phyloP scores from a whole-genome alignment of 495 filamentous ascomycete species.

The Aspergillus nanangensis region DNA sequence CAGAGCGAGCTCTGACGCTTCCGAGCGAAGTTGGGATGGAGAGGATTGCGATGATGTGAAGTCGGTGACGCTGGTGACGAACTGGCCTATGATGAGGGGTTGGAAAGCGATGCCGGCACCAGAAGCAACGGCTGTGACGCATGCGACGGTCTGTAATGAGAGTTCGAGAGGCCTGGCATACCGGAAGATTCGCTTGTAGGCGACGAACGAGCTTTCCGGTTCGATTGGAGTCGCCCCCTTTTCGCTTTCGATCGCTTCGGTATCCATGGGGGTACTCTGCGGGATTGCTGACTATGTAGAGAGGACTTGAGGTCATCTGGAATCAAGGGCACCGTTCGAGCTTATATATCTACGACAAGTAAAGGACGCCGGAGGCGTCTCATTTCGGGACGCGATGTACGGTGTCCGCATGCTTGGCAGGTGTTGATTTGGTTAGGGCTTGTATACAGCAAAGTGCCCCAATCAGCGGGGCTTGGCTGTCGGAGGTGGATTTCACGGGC shows the following conservation, averaged over 20 bases:
- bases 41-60: conserved; percentile 1
- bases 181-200: conserved; percentile 1
- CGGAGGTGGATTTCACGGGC: background rate
- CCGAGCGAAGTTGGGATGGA: conserved; percentile 6
- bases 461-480: background rate
- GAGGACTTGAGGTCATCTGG: background rate
- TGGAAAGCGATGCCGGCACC: background rate
- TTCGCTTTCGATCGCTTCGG: conserved; percentile 1
- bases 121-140: background rate
- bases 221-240: background rate
- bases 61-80: background rate
- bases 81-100: conserved; percentile 1
- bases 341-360: background rate
- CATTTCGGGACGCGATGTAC: background rate
- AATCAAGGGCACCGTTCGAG: background rate
- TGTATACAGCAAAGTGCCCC: background rate
- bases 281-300: too few species aligned
- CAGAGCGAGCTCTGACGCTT: background rate
- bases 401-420: background rate
- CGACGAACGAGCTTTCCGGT: background rate
- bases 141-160: conserved; percentile 1
- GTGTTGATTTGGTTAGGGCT: background rate
- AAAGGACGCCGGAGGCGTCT: background rate
- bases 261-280: conserved; percentile 1
- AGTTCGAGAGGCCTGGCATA: background rate